These are phyloP conservation scores for Aspergillus glaucus DNA, from an alignment of 2,329 filamentous ascomycete genomes.

Conservation along the genomic window DNA sequence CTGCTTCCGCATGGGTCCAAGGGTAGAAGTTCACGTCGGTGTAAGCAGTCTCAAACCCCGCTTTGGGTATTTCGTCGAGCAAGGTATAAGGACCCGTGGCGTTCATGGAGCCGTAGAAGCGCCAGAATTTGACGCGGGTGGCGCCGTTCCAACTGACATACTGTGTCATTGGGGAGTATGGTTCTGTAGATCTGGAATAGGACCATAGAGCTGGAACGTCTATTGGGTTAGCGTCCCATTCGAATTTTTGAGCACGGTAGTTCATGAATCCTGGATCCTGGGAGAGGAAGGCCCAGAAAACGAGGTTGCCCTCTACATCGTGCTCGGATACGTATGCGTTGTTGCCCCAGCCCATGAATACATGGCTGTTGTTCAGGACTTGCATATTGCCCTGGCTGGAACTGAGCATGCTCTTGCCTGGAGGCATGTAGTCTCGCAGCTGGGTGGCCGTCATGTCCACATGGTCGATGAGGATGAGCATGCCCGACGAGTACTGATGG, in stretches of 20 bases:
- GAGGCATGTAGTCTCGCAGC: conserved; percentile 25
- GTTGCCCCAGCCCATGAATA: conserved; percentile 40
- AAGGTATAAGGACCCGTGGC: conserved; percentile 25
- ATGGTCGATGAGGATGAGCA: conserved; percentile 36
- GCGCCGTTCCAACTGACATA: conserved; percentile 40
- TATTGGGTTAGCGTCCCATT: conserved; percentile 36
- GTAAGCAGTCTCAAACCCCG: conserved; percentile 35
- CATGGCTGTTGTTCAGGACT: conserved; percentile 30
- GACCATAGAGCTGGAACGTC: conserved; percentile 38
- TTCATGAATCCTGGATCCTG: conserved; percentile 30
- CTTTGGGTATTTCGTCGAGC: conserved; percentile 24
- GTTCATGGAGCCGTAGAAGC: conserved; percentile 28
- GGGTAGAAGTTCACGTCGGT: conserved; percentile 21
- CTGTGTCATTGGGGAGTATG: conserved; percentile 22
- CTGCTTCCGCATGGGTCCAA: conserved; percentile 31
- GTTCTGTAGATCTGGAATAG: conserved; percentile 25
- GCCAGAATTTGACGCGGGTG: conserved; percentile 31
- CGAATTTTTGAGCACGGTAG: conserved; percentile 38
- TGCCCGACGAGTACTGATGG: conserved; percentile 32
- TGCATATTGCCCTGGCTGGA: conserved; percentile 38
- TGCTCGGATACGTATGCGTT: conserved; percentile 36
- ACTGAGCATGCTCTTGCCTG: conserved; percentile 21
- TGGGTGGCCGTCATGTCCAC: conserved; percentile 28
- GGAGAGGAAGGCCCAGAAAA: conserved; percentile 33
- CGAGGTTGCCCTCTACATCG: conserved; percentile 28